Evolutionary conservation across 345 rosid species (phyloP), one percentile per base, ranked within the genome.

Genomic region (Corymbia maculata): DNA sequence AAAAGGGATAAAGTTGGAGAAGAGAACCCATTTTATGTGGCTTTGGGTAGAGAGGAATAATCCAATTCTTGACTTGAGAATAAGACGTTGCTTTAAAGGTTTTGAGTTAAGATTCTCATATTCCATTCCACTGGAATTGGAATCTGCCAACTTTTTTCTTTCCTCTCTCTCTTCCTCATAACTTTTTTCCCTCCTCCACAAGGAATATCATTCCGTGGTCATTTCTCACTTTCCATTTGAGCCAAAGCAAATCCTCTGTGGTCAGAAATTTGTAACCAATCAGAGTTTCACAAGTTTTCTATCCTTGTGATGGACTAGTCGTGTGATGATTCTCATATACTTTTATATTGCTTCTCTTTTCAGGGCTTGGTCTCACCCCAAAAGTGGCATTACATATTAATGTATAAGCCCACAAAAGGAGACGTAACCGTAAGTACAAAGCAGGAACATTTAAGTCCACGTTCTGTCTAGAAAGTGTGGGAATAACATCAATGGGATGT

Each of bases 171-270:
- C 42, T 36, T 32, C 87, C 61, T 68, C 51, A 26, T 51, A 12
- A 42, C 52, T 13, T 75, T 70, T 75, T 24, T 49, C 50, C 80
- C 49, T 85, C 84, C 70, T 85, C 86, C 89, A 53, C 75, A 88
- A 87, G 88, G 91, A 89, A 89, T 89, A 68, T 26, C 88, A 89
- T 89, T 87, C 89, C 89, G 79, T 89, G 91, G 89, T 75, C 91
- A 89, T 89, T 89, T 89, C 89, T 55, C 87, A 59, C 90, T 87
- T 87, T 51, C 70, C 57, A 24, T 85, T 51, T 14, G 57, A 55
- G 57, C 57, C 49, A 36, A 26, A 64, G 52, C 53, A 68, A 66
- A 42, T 55, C 55, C 26, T 44, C 55, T 70, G 53, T 87, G 82
- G 82, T 50, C 61, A 87, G 84, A n/a, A 87, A 45, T 30, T 32